Conservation (phyloP, 2,329 filamentous ascomycete genomes). For the Byssochlamys sp. region DNA sequence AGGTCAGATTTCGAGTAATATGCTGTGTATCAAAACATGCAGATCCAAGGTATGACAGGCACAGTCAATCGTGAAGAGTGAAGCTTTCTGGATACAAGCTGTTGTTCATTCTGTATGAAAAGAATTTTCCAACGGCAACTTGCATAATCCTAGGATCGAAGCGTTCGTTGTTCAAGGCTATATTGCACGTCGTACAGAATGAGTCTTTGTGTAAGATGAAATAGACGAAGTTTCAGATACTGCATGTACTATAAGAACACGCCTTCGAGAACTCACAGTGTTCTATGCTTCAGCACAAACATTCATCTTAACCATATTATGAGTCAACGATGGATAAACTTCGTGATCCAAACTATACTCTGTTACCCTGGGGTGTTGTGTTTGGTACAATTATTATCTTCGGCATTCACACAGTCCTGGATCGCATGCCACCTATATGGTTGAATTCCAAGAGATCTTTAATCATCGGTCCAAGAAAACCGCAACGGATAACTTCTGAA, state of each 20-base stretch:
- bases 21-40: neutral
- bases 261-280: neutral
- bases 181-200: neutral
- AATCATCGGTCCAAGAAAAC: conserved; percentile 10
- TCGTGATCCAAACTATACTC: neutral
- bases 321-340: neutral
- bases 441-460: conserved; percentile 9
- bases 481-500: conserved; percentile 7
- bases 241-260: neutral
- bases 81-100: neutral
- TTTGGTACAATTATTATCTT: neutral
- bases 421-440: conserved; percentile 1
- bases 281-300: neutral
- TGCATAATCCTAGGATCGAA: neutral
- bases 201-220: neutral
- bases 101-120: no score
- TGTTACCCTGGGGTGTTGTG: neutral
- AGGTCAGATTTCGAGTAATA: neutral
- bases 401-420: neutral
- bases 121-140: neutral
- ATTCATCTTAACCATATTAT: neutral
- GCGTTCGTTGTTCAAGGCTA: neutral
- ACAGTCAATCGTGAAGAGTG: neutral
- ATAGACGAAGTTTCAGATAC: neutral
- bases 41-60: neutral